Evolutionary conservation across 1,139 yeast species (phyloP), one percentile per base, ranked within the genome.

Genomic region (Sugiyamaella castrensis): DNA sequence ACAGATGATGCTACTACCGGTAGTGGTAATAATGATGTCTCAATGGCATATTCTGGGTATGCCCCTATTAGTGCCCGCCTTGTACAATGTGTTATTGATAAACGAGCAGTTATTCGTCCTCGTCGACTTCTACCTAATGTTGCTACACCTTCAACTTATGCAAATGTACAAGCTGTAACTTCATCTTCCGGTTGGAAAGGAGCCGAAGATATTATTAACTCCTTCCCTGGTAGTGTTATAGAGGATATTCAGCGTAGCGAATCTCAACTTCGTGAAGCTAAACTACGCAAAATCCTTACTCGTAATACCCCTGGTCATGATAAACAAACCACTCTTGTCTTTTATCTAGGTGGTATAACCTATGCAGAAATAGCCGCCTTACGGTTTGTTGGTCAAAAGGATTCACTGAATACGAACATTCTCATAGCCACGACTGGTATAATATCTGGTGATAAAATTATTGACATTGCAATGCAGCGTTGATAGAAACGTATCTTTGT

Each of bases 261-360:
- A 45, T 53, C 57, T 8, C 53, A 60, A 24, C 55, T 59, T 13
- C 55, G 67, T 27, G 71, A 66, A 44, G 66, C 69, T 13, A 68
- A 68, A 50, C 60, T 69, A 27, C 60, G 70, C 8, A 65, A 67
- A 33, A 64, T 69, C 33, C 56, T 61, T 49, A 58, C 56, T 41
- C 61, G 63, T 43, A 69, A 58, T 53, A 60, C 58, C 26, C 64
- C 60, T 47, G 58, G 62, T 9, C 53, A 53, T 51, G 59, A 57
- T 55, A 63, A 56, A 53, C 68, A 65, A 13, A 65, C 66, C 16
- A 69, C 64, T 30, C 72, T 73, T 61, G 78, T 77, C 45, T 74
- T 84, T 32, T 69, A 85, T 29, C 64, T 87, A 37, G 96, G 96
- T 8, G 96, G 96, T 0, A 71, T 87, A n/a, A 85, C 95, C 0